Conservation (phyloP, 495 filamentous ascomycete genomes). For the Trichocladium uniseriatum region DNA sequence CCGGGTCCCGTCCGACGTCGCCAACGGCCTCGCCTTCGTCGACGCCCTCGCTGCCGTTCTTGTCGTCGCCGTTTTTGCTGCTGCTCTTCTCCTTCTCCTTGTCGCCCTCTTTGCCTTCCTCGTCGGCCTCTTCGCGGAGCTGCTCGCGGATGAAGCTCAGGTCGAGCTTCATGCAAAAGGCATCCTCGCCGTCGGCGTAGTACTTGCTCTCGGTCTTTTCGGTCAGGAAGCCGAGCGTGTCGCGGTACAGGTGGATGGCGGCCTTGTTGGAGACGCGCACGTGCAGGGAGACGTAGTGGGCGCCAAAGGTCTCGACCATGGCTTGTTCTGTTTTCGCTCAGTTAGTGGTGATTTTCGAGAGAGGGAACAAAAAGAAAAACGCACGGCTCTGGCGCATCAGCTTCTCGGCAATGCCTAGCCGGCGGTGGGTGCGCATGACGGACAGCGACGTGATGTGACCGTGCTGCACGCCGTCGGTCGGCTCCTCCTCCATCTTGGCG, state of each 20-base stretch:
- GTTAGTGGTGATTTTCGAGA: background rate
- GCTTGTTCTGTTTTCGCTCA: constrained; percentile 80
- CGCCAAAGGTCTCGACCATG: constrained; percentile 89
- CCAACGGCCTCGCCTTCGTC: constrained; percentile 32
- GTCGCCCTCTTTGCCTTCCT: constrained; percentile 25
- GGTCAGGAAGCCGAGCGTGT: constrained; percentile 84
- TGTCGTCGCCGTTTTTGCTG: background rate
- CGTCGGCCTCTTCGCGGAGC: constrained; percentile 31
- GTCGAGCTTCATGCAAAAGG: constrained; percentile 86
- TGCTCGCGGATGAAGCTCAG: constrained; percentile 52
- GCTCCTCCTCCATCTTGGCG: constrained; percentile 99
- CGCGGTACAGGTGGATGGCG: constrained; percentile 82
- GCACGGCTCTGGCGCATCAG: constrained; percentile 92
- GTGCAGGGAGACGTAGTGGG: constrained; percentile 88
- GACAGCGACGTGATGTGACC: constrained; percentile 92
- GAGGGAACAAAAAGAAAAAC: constrained; percentile 29
- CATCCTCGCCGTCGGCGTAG: constrained; percentile 97
- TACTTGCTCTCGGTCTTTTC: constrained; percentile 89
- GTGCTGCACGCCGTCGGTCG: constrained; percentile 79
- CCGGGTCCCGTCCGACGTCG: constrained; percentile 35
- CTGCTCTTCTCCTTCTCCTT: constrained; percentile 14
- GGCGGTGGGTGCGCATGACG: constrained; percentile 91
- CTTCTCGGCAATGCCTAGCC: constrained; percentile 88
- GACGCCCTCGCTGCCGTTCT: constrained; percentile 8
- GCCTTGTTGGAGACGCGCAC: constrained; percentile 90